Percentiles rank a stretch among this genome's conserved stretches.
These are phyloP conservation scores for Xylaria acuta DNA, from an alignment of 495 filamentous ascomycete genomes.

Conservation along the genomic window DNA sequence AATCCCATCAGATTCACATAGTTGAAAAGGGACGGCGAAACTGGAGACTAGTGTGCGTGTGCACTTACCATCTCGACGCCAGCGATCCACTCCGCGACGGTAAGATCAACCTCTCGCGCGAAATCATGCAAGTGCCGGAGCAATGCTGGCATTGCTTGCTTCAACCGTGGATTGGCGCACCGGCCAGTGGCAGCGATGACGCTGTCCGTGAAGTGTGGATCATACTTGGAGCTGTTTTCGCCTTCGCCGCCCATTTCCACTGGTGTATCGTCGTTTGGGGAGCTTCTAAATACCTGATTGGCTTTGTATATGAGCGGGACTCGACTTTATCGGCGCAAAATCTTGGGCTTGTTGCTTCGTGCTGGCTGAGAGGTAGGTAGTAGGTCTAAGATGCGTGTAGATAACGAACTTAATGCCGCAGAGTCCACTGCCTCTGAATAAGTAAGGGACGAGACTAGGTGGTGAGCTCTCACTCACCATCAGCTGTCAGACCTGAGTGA, in stretches of 20 bases:
- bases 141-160: slow-evolving; percentile 59
- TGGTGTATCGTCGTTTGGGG: not conserved
- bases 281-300: not conserved
- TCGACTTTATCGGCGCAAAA: not conserved
- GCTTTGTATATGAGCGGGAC: too few relatives aligned
- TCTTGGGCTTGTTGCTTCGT: not conserved
- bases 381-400: not conserved
- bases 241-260: not conserved
- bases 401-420: not conserved
- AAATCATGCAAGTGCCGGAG: slow-evolving; percentile 65
- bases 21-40: not conserved
- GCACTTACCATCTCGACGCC: slow-evolving; percentile 50
- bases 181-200: slow-evolving; percentile 76
- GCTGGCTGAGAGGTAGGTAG: not conserved
- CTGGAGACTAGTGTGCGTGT: not conserved
- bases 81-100: slow-evolving; percentile 58
- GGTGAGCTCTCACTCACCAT: slow-evolving; percentile 6
- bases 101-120: slow-evolving; percentile 64
- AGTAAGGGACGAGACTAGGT: not conserved
- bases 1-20: not conserved
- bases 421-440: not conserved
- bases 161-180: slow-evolving; percentile 64
- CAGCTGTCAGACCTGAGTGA: not conserved
- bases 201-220: slow-evolving; percentile 69
- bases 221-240: slow-evolving; percentile 39